Conservation (phyloP, 768 basidiomycete genomes). For the Gyrodon lividus region DNA sequence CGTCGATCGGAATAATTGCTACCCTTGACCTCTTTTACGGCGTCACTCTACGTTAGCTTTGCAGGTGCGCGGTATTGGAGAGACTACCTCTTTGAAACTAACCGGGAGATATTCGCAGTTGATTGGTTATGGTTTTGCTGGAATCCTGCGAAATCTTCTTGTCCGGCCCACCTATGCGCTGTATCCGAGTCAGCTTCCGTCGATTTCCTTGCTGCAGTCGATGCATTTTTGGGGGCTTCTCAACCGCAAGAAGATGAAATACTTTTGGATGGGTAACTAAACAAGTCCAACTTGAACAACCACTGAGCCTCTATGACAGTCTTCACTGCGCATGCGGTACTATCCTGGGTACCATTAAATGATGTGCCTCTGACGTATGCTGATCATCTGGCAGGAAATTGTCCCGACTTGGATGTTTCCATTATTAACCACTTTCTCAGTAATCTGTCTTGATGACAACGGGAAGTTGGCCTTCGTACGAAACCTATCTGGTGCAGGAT, state of each 20-base stretch:
- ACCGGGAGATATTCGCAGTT: conserved; percentile 20
- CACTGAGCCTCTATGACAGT: conserved; percentile 12
- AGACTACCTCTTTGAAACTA: background rate
- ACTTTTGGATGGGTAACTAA: conserved; percentile 52
- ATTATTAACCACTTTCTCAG: conserved; percentile 46
- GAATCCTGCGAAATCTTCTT: conserved; percentile 43
- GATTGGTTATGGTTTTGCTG: conserved; percentile 40
- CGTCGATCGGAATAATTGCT: conserved; percentile 60
- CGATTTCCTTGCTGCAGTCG: conserved; percentile 51
- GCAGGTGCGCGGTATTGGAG: conserved; percentile 19
- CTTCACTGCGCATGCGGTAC: conserved; percentile 45
- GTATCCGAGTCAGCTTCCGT: conserved; percentile 51
- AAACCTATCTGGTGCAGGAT: conserved; percentile 44
- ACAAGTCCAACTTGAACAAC: background rate
- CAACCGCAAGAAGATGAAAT: conserved; percentile 48
- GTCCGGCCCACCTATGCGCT: conserved; percentile 57
- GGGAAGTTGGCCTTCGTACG: conserved; percentile 44
- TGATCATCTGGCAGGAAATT: conserved; percentile 6
- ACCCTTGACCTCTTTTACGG: conserved; percentile 58
- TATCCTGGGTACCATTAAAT: conserved; percentile 40
- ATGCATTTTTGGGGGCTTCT: conserved; percentile 51
- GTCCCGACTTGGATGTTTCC: conserved; percentile 23
- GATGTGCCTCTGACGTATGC: background rate
- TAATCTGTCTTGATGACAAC: conserved; percentile 48
- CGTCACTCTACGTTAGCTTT: conserved; percentile 50